phyloP scores from a whole-genome alignment of 2,329 filamentous ascomycete genomes.

The Aspergillus sp. region DNA sequence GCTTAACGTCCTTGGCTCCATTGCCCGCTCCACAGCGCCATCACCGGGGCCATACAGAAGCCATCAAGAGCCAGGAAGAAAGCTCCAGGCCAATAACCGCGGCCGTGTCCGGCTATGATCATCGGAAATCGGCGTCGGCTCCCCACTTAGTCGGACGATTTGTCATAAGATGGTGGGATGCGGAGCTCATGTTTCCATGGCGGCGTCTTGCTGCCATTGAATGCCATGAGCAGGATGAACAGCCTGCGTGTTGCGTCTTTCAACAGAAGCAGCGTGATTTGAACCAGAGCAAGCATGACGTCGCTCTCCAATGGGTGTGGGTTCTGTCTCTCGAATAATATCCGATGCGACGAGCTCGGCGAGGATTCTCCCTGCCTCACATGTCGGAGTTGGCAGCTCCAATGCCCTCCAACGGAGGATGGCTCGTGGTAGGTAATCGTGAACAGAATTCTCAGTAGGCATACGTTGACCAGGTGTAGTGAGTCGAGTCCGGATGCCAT shows the following conservation, averaged over 20 bases:
- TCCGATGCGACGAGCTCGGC: not conserved
- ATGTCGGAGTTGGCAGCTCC: not conserved
- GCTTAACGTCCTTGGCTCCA: too few species aligned
- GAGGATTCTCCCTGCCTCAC: not conserved
- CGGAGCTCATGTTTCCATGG: not conserved
- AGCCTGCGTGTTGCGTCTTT: not conserved
- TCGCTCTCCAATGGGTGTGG: conserved; percentile 1
- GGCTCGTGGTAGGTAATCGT: not conserved
- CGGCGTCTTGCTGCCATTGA: not conserved
- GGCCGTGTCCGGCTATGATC: not conserved
- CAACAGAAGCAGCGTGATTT: not conserved
- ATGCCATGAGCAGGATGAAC: not conserved
- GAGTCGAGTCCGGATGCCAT: not conserved
- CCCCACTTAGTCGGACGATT: not conserved
- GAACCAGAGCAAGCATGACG: not conserved
- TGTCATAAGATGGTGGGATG: not conserved
- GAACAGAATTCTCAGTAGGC: too few species aligned
- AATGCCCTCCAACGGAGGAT: not conserved
- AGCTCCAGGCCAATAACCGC: not conserved
- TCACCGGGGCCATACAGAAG: too few species aligned
- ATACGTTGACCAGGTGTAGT: not conserved
- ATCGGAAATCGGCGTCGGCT: not conserved
- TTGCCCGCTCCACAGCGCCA: too few species aligned
- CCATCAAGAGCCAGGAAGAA: not conserved
- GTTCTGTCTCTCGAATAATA: conserved; percentile 2